These are phyloP conservation scores for Bacidia gigantensis DNA, from an alignment of 495 filamentous ascomycete species.

Conservation along the genomic window DNA sequence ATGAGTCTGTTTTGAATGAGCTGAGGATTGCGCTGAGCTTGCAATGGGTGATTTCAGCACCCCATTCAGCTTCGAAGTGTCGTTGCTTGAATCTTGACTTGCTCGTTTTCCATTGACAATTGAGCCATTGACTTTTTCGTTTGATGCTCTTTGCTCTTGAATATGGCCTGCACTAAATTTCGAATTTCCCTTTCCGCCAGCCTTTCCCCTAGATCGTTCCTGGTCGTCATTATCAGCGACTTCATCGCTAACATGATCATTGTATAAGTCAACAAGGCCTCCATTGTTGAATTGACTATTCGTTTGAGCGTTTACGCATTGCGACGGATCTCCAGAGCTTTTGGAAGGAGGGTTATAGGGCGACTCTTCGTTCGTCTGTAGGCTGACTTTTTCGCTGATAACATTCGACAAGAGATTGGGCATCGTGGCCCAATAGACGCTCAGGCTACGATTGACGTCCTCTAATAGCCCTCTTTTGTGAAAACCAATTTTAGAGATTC, in stretches of 20 bases:
- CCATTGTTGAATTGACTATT: neutral
- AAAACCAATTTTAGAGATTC: neutral
- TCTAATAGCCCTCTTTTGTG: neutral
- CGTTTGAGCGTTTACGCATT: neutral
- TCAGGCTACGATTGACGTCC: neutral
- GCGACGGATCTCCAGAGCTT: neutral
- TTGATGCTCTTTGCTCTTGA: constrained; percentile 34
- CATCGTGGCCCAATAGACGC: constrained; percentile 24
- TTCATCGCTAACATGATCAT: too few relatives aligned
- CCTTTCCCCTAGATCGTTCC: neutral
- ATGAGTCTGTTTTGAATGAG: constrained; percentile 7
- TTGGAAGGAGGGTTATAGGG: constrained; percentile 17
- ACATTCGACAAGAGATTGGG: constrained; percentile 44
- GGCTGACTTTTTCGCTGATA: constrained; percentile 26
- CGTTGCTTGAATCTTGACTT: constrained; percentile 28
- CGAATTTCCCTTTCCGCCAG: constrained; percentile 1
- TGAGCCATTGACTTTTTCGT: constrained; percentile 40
- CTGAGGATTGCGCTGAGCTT: constrained; percentile 13
- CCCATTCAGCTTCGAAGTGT: constrained; percentile 16
- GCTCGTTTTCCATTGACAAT: constrained; percentile 28
- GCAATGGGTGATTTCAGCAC: constrained; percentile 20
- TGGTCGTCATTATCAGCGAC: too few relatives aligned
- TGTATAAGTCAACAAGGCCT: neutral
- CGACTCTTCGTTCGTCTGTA: constrained; percentile 16
- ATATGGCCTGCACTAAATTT: constrained; percentile 35